Evolutionary conservation across 2,329 filamentous ascomycete species (phyloP).

Genomic region (Fusarium mexicanum): DNA sequence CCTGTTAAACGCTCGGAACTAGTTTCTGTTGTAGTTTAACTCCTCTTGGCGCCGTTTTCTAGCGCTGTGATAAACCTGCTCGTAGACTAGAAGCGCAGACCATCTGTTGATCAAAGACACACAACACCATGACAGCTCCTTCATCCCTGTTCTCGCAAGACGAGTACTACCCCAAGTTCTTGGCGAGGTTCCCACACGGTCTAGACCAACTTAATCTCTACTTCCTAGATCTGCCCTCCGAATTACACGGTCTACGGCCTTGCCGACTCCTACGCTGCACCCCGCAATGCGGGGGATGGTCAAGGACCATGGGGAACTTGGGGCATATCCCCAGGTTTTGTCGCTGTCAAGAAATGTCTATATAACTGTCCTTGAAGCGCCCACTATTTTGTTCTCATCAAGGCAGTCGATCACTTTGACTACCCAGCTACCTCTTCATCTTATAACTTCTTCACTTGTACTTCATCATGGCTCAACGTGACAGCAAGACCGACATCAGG

Average conservation of each 20-base stretch:
- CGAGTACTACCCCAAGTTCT: conserved; percentile 5
- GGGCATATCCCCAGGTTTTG: background rate
- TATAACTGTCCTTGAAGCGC: conserved; percentile 12
- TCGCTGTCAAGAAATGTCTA: background rate
- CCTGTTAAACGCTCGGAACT: background rate
- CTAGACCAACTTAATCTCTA: conserved; percentile 32
- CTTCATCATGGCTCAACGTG: conserved; percentile 14
- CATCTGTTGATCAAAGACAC: background rate
- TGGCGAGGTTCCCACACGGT: background rate
- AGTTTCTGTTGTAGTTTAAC: background rate
- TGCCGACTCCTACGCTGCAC: conserved; percentile 18
- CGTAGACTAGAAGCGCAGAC: background rate
- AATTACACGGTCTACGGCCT: background rate
- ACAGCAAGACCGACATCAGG: conserved; percentile 17
- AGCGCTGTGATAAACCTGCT: conserved; percentile 7
- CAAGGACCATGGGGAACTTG: background rate
- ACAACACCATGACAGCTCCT: background rate
- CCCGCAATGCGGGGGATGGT: conserved; percentile 25
- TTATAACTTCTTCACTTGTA: background rate
- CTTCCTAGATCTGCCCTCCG: conserved; percentile 12
- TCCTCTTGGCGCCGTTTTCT: conserved; percentile 7
- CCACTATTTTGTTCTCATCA: background rate
- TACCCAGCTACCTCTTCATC: background rate
- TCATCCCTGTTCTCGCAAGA: background rate
- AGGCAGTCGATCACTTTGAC: conserved; percentile 31